phyloP scores from a whole-genome alignment of 805 yeast genomes.

The Saccharomycopsis sp. region DNA sequence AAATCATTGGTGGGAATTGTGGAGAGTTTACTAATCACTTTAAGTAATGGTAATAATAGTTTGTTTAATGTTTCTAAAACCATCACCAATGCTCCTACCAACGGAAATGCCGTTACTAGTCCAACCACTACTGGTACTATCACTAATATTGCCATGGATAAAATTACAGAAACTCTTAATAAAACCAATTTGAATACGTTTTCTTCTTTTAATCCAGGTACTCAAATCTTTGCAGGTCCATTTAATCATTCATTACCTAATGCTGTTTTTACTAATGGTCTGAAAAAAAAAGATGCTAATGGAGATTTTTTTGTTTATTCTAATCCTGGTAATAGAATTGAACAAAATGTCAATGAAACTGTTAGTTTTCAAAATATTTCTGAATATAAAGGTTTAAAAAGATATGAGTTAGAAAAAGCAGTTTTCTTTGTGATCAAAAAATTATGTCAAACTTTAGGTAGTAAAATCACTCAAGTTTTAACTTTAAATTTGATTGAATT shows the following conservation, averaged over 20 bases:
- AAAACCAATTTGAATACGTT: constrained; percentile 7
- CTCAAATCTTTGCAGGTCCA: constrained; percentile 7
- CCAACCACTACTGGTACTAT: not conserved
- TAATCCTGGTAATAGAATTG: not conserved
- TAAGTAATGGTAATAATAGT: too few species aligned
- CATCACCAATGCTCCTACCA: not conserved
- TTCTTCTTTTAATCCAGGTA: constrained; percentile 12
- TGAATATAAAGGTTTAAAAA: constrained; percentile 12
- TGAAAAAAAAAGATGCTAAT: constrained; percentile 2
- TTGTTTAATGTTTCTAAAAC: too few species aligned
- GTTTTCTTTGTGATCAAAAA: constrained; percentile 14
- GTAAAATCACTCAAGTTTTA: constrained; percentile 14
- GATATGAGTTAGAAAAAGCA: constrained; percentile 17
- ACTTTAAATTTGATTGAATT: constrained; percentile 13
- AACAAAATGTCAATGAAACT: not conserved
- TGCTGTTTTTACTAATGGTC: not conserved
- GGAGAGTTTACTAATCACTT: constrained; percentile 9
- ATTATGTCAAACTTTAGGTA: constrained; percentile 13
- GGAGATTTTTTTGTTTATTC: constrained; percentile 3
- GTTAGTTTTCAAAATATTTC: constrained; percentile 4
- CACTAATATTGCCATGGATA: too few species aligned
- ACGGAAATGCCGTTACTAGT: not conserved
- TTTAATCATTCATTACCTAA: not conserved
- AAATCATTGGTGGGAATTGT: constrained; percentile 9
- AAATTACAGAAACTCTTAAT: constrained; percentile 2